Conservation (phyloP, 1,284 basidiomycete species). For the Ganoderma sp. region DNA sequence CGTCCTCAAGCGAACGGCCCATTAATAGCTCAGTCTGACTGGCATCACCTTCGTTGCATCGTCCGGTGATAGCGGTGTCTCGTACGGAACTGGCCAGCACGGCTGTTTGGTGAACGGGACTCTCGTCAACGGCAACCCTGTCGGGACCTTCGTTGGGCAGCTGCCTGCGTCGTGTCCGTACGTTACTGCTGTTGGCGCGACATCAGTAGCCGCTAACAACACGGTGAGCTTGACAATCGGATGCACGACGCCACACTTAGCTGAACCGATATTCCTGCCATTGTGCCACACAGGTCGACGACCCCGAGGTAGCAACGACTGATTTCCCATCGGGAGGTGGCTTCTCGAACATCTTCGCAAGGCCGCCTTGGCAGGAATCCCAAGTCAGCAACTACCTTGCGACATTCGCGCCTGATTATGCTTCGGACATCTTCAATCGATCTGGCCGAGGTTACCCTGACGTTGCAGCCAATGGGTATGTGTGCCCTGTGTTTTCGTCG, state of each 20-base stretch:
- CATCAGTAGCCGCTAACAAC: slow-evolving; percentile 28
- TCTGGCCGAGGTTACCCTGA: slow-evolving; percentile 33
- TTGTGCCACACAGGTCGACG: slow-evolving; percentile 13
- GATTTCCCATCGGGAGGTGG: slow-evolving; percentile 31
- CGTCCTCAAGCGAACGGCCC: not conserved
- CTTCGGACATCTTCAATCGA: slow-evolving; percentile 26
- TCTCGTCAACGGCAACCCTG: slow-evolving; percentile 33
- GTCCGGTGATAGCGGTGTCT: slow-evolving; percentile 59
- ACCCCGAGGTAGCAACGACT: slow-evolving; percentile 30
- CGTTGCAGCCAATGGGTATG: slow-evolving; percentile 37
- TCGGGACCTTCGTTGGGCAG: slow-evolving; percentile 35
- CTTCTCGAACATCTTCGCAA: slow-evolving; percentile 32
- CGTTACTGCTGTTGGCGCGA: slow-evolving; percentile 35
- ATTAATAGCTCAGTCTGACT: slow-evolving; percentile 46
- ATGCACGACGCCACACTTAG: not conserved
- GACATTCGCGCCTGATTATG: slow-evolving; percentile 29
- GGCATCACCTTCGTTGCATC: slow-evolving; percentile 57
- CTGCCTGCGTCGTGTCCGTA: slow-evolving; percentile 35
- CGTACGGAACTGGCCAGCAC: slow-evolving; percentile 47
- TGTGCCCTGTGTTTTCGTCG: slow-evolving; percentile 21
- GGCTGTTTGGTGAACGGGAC: slow-evolving; percentile 38
- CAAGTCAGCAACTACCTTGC: slow-evolving; percentile 27
- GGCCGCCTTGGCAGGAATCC: slow-evolving; percentile 29
- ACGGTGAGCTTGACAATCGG: slow-evolving; percentile 21
- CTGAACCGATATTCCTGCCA: not conserved